Conservation (phyloP, 2,329 filamentous ascomycete genomes). For the Didymella pinodella region DNA sequence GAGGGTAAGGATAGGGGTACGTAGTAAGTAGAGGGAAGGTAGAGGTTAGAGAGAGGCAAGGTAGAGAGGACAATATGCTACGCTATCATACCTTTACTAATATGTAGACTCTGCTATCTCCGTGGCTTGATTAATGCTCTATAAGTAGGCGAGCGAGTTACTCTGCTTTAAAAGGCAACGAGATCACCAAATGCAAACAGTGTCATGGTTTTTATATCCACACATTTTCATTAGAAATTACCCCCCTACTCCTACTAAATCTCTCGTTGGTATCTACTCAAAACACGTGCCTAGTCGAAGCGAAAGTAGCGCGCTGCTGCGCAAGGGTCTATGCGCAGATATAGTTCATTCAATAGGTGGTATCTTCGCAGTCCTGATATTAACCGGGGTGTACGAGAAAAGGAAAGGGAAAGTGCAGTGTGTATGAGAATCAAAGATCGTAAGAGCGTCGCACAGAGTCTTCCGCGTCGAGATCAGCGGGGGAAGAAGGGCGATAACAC, state of each 20-base stretch:
- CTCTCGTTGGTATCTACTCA: conserved; percentile 4
- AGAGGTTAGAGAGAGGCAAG: too few relatives aligned
- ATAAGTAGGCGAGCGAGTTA: too few relatives aligned
- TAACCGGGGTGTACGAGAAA: not conserved
- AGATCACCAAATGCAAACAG: too few relatives aligned
- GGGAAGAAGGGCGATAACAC: conserved; percentile 14
- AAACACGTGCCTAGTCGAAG: conserved; percentile 5
- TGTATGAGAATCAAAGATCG: conserved; percentile 4
- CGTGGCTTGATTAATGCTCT: too few relatives aligned
- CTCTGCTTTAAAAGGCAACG: too few relatives aligned
- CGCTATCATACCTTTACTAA: too few relatives aligned
- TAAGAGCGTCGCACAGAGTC: conserved; percentile 2
- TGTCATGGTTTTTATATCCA: not conserved
- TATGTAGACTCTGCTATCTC: too few relatives aligned
- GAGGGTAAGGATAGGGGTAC: too few relatives aligned
- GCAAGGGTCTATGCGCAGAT: conserved; percentile 14
- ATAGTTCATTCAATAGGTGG: conserved; percentile 10
- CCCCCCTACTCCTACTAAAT: conserved; percentile 3
- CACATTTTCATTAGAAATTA: conserved; percentile 21
- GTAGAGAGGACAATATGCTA: too few relatives aligned
- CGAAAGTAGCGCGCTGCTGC: conserved; percentile 14
- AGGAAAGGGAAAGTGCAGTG: conserved; percentile 11
- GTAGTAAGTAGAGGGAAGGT: too few relatives aligned
- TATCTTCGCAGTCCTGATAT: conserved; percentile 9
- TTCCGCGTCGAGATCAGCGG: not conserved